A percentile compares a stretch with the other conserved stretches of the same genome.
Conservation (phyloP, 768 basidiomycete species). For the Floccularia luteovirens region DNA sequence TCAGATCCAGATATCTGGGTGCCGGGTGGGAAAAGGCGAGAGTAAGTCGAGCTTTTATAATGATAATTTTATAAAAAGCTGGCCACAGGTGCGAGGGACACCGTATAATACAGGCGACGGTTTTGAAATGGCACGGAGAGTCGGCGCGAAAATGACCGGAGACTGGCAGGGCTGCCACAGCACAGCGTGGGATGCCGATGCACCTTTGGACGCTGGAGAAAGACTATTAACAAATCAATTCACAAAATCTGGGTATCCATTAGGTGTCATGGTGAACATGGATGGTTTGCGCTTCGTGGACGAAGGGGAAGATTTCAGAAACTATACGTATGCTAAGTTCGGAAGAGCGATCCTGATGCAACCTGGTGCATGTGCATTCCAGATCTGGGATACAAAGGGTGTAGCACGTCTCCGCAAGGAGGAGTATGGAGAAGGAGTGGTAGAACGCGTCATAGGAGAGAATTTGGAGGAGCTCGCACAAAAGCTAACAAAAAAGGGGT, state of each 20-base stretch:
- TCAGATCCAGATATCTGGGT: constrained; percentile 52
- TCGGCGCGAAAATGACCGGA: constrained; percentile 51
- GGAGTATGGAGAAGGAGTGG: constrained; percentile 58
- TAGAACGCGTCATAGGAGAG: constrained; percentile 43
- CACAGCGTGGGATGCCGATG: constrained; percentile 65
- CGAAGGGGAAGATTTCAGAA: constrained; percentile 66
- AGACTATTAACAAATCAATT: constrained; percentile 59
- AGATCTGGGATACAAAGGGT: constrained; percentile 51
- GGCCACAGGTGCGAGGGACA: constrained; percentile 53
- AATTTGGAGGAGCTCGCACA: constrained; percentile 43
- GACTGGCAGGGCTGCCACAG: constrained; percentile 69
- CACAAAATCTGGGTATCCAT: constrained; percentile 69
- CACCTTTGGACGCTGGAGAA: constrained; percentile 40
- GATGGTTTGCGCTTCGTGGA: constrained; percentile 58
- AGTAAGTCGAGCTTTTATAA: constrained; percentile 20
- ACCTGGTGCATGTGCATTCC: constrained; percentile 54
- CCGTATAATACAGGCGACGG: constrained; percentile 68
- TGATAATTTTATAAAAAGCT: not conserved
- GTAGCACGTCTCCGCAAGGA: constrained; percentile 42
- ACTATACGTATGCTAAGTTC: constrained; percentile 68
- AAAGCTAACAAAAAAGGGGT: constrained; percentile 34
- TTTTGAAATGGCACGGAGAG: constrained; percentile 38
- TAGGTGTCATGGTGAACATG: constrained; percentile 62
- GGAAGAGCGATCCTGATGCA: constrained; percentile 53
- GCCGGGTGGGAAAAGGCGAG: constrained; percentile 48